A percentile compares a stretch with the other conserved stretches of the same genome.
These are phyloP conservation scores for Euphorbia tirucalli DNA, from an alignment of 345 rosid species.

Conservation along the genomic window DNA sequence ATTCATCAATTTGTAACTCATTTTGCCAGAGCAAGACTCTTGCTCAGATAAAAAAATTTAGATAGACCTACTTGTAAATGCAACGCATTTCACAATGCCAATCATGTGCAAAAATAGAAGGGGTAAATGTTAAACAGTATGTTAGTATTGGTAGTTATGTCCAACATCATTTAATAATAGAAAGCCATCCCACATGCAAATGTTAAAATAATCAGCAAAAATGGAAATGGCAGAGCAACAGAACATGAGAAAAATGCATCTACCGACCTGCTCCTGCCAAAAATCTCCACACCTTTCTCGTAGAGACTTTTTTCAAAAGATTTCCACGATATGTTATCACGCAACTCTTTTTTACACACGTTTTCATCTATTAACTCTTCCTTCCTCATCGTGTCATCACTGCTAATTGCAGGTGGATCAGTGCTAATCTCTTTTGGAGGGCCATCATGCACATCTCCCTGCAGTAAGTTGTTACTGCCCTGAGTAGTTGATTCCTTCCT, in stretches of 20 bases:
- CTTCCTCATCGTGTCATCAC: slow-evolving; percentile 52
- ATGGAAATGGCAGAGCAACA: slow-evolving; percentile 4
- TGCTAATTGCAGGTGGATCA: slow-evolving; percentile 42
- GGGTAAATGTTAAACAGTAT: background rate
- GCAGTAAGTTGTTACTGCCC: slow-evolving; percentile 36
- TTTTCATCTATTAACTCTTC: slow-evolving; percentile 70
- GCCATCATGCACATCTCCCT: slow-evolving; percentile 38
- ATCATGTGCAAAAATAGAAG: background rate
- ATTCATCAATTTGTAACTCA: no score
- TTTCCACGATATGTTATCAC: slow-evolving; percentile 69
- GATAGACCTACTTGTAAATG: no score
- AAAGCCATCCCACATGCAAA: slow-evolving; percentile 1
- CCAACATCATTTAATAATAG: background rate
- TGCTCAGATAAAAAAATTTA: no score
- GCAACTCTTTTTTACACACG: slow-evolving; percentile 42
- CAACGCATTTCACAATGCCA: background rate
- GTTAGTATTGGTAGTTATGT: background rate
- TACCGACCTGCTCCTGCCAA: slow-evolving; percentile 88
- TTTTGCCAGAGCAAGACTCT: no score
- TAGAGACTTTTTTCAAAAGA: slow-evolving; percentile 81
- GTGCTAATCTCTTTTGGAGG: slow-evolving; percentile 39
- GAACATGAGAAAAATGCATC: background rate
- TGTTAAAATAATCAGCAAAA: slow-evolving; percentile 4
- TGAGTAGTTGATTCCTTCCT: slow-evolving; percentile 46
- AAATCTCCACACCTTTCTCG: slow-evolving; percentile 91